Conservation (phyloP, 2,329 filamentous ascomycete genomes). For the Tolypocladium tundrense region DNA sequence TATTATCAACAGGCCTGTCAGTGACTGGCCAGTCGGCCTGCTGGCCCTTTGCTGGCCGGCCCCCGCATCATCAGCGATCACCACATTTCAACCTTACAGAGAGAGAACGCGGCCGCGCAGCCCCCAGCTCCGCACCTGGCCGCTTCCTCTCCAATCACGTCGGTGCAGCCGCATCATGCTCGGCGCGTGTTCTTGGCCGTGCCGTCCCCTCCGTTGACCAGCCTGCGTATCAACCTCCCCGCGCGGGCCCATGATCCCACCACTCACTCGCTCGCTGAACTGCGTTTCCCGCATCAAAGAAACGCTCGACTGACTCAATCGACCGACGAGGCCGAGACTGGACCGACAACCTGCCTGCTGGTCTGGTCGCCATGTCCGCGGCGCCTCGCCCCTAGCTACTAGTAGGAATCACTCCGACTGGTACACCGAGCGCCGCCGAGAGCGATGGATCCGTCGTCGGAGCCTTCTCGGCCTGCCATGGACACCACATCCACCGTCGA, state of each 20-base stretch:
- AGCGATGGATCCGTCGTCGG: slow-evolving; percentile 20
- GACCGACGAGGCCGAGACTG: neutral
- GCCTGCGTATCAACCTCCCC: neutral
- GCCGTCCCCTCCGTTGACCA: neutral
- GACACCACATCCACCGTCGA: slow-evolving; percentile 1
- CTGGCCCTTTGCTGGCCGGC: neutral
- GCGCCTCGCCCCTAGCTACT: slow-evolving; percentile 3
- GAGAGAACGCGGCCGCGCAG: neutral
- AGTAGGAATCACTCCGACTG: slow-evolving; percentile 3
- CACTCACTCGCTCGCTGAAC: neutral
- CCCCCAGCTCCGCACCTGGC: neutral
- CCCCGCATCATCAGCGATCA: neutral
- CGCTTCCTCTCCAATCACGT: slow-evolving; percentile 1
- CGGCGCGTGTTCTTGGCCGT: neutral
- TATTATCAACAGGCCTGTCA: neutral
- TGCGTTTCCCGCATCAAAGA: neutral
- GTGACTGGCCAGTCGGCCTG: neutral
- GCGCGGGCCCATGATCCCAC: neutral
- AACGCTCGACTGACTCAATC: neutral
- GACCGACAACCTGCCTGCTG: neutral
- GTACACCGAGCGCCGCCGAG: slow-evolving; percentile 2
- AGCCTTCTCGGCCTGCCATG: slow-evolving; percentile 19
- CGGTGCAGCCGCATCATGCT: neutral
- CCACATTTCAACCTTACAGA: neutral
- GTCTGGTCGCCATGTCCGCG: slow-evolving; percentile 4